phyloP scores from a whole-genome alignment of 2,329 filamentous ascomycete species.

The Fusarium xylarioides region DNA sequence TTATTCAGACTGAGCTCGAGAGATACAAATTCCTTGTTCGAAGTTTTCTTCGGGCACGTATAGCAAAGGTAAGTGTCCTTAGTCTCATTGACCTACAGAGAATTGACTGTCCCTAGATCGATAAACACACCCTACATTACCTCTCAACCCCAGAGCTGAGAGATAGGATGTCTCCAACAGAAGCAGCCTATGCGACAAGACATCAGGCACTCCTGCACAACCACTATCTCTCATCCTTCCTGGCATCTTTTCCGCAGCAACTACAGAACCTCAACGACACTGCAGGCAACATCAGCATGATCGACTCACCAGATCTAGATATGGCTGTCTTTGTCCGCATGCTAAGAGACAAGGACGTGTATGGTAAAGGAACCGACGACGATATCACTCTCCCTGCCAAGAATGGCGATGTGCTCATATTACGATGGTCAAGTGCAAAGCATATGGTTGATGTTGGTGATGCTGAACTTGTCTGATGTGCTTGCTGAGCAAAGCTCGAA shows the following conservation, averaged over 20 bases:
- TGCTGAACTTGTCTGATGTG: slow-evolving; percentile 65
- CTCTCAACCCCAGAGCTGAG: slow-evolving; percentile 65
- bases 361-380: slow-evolving; percentile 69
- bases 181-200: slow-evolving; percentile 82
- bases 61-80: slow-evolving; percentile 74
- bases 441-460: slow-evolving; percentile 62
- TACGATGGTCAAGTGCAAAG: slow-evolving; percentile 80
- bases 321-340: slow-evolving; percentile 85
- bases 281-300: slow-evolving; percentile 89
- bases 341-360: slow-evolving; percentile 67
- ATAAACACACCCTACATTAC: slow-evolving; percentile 79
- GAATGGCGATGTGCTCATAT: slow-evolving; percentile 72
- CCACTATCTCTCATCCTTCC: slow-evolving; percentile 87
- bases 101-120: slow-evolving; percentile 64
- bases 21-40: slow-evolving; percentile 91
- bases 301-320: slow-evolving; percentile 85
- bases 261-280: slow-evolving; percentile 91
- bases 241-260: slow-evolving; percentile 79
- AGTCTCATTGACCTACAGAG: no score
- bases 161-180: slow-evolving; percentile 75
- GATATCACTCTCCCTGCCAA: slow-evolving; percentile 67
- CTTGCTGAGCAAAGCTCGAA: not conserved
- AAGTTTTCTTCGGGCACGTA: slow-evolving; percentile 82
- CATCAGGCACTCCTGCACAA: slow-evolving; percentile 86
- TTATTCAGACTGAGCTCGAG: slow-evolving; percentile 96